Percentiles rank a stretch among this genome's conserved stretches.
These are phyloP conservation scores for Colletotrichum eremochloae DNA, from an alignment of 2,329 filamentous ascomycete species.

Conservation along the genomic window DNA sequence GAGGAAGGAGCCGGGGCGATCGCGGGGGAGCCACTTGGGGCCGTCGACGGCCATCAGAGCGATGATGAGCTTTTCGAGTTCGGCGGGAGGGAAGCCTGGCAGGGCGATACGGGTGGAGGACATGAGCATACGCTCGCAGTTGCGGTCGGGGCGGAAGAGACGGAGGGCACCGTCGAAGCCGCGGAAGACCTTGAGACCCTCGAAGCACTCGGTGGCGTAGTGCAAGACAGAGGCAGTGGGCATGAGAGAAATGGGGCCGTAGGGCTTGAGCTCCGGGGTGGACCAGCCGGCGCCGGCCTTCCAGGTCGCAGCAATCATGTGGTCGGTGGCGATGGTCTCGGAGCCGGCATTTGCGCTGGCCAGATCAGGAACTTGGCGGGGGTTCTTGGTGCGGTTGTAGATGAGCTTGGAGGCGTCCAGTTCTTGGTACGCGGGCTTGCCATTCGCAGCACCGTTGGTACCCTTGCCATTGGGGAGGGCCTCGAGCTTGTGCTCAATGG, in stretches of 20 bases:
- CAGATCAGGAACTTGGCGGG: constrained; percentile 66
- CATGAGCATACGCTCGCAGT: constrained; percentile 74
- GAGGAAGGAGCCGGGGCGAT: constrained; percentile 77
- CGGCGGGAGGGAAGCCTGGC: constrained; percentile 77
- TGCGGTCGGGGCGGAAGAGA: constrained; percentile 82
- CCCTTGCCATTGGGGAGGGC: constrained; percentile 45
- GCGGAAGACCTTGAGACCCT: constrained; percentile 86
- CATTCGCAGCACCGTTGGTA: constrained; percentile 49
- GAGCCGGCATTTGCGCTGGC: constrained; percentile 60
- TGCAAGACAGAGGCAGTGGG: constrained; percentile 86
- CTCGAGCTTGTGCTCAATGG: constrained; percentile 64
- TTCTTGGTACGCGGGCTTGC: constrained; percentile 65
- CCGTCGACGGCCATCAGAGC: constrained; percentile 81
- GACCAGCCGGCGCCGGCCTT: constrained; percentile 76
- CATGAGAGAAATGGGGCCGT: constrained; percentile 82
- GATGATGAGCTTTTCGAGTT: constrained; percentile 81
- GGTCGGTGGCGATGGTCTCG: constrained; percentile 79
- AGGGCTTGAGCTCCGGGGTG: constrained; percentile 80
- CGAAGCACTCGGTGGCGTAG: constrained; percentile 93
- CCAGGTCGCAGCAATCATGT: constrained; percentile 87
- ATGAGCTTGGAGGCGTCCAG: constrained; percentile 77
- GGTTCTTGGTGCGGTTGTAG: constrained; percentile 64
- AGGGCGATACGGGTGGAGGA: constrained; percentile 77
- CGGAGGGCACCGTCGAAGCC: constrained; percentile 81
- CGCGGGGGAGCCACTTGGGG: constrained; percentile 81